Evolutionary conservation across 2,329 filamentous ascomycete species (phyloP), one percentile per base, ranked within the genome.

Genomic region (Aspergillus costaricaensis): DNA sequence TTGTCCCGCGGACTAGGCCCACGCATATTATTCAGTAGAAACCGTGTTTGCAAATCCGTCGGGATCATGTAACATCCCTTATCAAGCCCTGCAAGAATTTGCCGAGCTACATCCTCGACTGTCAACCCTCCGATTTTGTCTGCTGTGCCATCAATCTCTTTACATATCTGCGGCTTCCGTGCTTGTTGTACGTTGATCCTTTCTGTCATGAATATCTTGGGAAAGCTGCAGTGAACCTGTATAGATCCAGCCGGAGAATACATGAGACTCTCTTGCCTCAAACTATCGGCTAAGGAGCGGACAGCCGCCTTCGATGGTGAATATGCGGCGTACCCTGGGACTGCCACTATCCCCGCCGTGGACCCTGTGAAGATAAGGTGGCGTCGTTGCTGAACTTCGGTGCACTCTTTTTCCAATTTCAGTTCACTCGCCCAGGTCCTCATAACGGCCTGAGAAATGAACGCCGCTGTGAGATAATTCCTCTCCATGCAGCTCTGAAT

Each of bases 341-440:
- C 21, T 10, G 58, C 61, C 3, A 63, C 41, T 27, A 65, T 58
- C 5, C 56, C 61, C 0, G 61, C 44, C 4, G 58, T 53, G 1
- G 63, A 61, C 5, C 58, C 60, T 5, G 63, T 63, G 50, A 65
- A 57, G 38, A 65, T 27, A 7, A 65, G 27, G n/a, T 65, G 61
- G 14, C 58, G 23, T 1, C 54, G 5, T 44, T 44, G 6, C 36
- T 2, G 58, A 49, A 12, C 32, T 21, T 1, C 41, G 15, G 5
- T 12, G 27, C 0, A 27, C 10, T 19, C 41, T 3, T 5, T n/a
- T 12, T 1, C 41, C 17, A 19, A 10, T n/a, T 44, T 19, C 17
- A 23, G 54, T 54, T 56, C 48, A 4, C 23, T 27, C 2, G 58
- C 43, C 63, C 63, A 65, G 14, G 47, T 15, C 19, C n/a, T 50